Conservation (phyloP, 108 stramenopile species). For the Cyclotella kingstonii region DNA sequence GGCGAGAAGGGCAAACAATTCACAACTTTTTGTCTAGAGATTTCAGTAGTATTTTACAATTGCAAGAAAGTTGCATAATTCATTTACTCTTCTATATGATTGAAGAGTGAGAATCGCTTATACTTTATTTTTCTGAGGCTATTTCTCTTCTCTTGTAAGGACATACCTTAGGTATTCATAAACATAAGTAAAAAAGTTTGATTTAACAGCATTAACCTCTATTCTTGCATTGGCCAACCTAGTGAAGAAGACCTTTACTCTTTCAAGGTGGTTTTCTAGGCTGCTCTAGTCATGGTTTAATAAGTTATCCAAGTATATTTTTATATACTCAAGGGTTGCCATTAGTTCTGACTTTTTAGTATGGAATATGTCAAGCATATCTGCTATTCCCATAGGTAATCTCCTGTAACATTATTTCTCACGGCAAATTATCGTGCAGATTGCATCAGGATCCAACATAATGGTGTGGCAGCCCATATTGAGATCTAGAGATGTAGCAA, state of each 20-base stretch:
- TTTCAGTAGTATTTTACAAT: conserved; percentile 27
- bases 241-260: conserved; percentile 1
- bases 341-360: conserved; percentile 12
- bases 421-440: conserved; percentile 13
- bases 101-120: conserved; percentile 14
- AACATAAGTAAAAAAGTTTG: conserved; percentile 6
- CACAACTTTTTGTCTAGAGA: conserved; percentile 11
- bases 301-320: conserved; percentile 25
- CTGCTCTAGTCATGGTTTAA: too few relatives aligned
- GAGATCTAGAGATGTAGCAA: conserved; percentile 27
- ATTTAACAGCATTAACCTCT: conserved; percentile 20
- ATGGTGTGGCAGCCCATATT: conserved; percentile 37
- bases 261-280: too few relatives aligned
- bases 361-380: conserved; percentile 25
- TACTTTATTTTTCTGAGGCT: conserved; percentile 24
- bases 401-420: conserved; percentile 5
- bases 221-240: conserved; percentile 7
- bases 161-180: too few relatives aligned
- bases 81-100: conserved; percentile 6
- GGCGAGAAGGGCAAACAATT: conserved; percentile 31
- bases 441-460: background rate
- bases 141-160: too few relatives aligned
- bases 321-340: conserved; percentile 19
- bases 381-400: conserved; percentile 28
- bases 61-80: conserved; percentile 25